Percentiles rank a stretch among this genome's conserved stretches.
phyloP scores from a whole-genome alignment of 495 filamentous ascomycete species.

The Hypoxylon subgilvum region DNA sequence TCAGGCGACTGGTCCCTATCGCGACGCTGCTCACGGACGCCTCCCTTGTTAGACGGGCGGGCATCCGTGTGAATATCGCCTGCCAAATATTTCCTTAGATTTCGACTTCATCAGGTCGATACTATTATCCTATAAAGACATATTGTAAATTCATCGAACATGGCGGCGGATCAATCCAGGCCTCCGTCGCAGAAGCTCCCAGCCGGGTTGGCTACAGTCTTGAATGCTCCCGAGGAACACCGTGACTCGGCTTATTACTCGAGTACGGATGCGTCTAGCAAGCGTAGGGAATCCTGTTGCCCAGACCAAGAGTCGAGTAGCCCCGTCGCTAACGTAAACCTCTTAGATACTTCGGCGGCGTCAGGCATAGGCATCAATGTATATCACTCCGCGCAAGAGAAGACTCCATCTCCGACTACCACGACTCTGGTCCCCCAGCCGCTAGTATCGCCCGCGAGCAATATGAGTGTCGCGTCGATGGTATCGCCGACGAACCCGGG shows the following conservation, averaged over 20 bases:
- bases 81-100: constrained; percentile 1
- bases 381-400: constrained; percentile 56
- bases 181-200: constrained; percentile 56
- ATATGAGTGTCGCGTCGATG: constrained; percentile 64
- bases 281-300: constrained; percentile 48
- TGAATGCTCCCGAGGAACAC: constrained; percentile 58
- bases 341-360: constrained; percentile 57
- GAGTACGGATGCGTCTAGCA: constrained; percentile 60
- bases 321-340: constrained; percentile 26
- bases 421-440: constrained; percentile 51
- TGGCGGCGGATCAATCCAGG: constrained; percentile 48
- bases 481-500: constrained; percentile 59
- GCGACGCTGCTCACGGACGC: constrained; percentile 2
- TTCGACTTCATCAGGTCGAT: neutral
- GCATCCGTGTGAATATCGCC: constrained; percentile 4
- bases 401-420: constrained; percentile 59
- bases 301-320: neutral
- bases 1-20: constrained; percentile 1
- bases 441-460: constrained; percentile 53
- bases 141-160: constrained; percentile 4
- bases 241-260: constrained; percentile 63
- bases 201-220: constrained; percentile 53
- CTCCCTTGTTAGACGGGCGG: constrained; percentile 6
- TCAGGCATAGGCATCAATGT: constrained; percentile 52
- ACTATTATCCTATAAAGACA: neutral